phyloP scores from a whole-genome alignment of 495 filamentous ascomycete genomes.

The Neurospora sublineolata region DNA sequence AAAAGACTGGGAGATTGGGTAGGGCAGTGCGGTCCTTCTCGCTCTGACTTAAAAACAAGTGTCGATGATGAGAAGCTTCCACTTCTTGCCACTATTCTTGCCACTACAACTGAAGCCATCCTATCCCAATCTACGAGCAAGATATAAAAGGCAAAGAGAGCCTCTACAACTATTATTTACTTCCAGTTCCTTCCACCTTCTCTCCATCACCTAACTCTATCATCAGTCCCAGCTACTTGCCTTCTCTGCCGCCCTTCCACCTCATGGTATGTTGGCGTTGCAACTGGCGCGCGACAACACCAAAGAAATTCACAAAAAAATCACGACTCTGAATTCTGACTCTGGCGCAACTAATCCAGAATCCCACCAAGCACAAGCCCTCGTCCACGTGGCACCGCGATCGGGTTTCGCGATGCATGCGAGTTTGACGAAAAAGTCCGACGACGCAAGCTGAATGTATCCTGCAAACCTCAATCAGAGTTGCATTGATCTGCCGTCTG shows the following conservation, averaged over 20 bases:
- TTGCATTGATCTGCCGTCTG: neutral
- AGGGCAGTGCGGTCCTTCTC: neutral
- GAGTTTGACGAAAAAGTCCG: neutral
- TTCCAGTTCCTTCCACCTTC: neutral
- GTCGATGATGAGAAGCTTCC: neutral
- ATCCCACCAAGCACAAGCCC: neutral
- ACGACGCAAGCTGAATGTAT: neutral
- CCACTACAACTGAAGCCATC: neutral
- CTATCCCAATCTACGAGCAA: neutral
- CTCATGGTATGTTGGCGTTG: neutral
- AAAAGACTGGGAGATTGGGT: no score
- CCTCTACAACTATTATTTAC: neutral
- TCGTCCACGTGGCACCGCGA: neutral
- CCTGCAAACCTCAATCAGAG: neutral
- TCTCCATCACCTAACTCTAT: neutral
- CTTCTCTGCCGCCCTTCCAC: neutral
- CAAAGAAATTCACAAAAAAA: neutral
- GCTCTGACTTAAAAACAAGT: neutral
- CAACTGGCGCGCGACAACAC: neutral
- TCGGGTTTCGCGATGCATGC: neutral
- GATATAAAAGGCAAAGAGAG: neutral
- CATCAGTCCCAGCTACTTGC: neutral
- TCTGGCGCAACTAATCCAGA: neutral
- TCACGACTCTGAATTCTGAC: neutral
- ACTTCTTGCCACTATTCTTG: neutral